Evolutionary conservation across 805 yeast genomes (phyloP), one percentile per base, ranked within the genome.

Genomic region (Yarrowia sp.): DNA sequence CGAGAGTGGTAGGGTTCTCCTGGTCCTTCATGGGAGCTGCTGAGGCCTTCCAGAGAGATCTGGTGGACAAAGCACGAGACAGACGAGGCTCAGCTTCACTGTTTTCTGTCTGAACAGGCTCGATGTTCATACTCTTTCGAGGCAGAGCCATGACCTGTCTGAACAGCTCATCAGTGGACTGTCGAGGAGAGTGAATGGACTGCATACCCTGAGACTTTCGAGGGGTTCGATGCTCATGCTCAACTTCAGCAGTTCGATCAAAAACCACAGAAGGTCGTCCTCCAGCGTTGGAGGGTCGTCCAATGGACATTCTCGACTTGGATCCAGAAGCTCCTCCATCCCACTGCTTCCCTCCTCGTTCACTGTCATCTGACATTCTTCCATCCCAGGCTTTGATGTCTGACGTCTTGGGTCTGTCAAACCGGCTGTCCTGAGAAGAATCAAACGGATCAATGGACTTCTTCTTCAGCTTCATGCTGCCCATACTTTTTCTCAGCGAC

Each of bases 1-100:
- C 88, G 64, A 85, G 74, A 0, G 98, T 84, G 43, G 88, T 82
- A 67, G 80, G 82, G 3, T 82, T 67, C 47, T 67, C 65, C 60
- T 80, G 84, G 0, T 68, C 70, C 67, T 78, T 79, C 4, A 68
- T 64, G 1, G 87, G 85, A 57, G 76, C 78, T 0, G 86, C 84
- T 0, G 83, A 74, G 8, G 85, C 77, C 57, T 75, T 77, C 85
- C 87, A 84, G 7, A 69, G 64, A n/a, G 65, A 61, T 55, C 47
- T 28, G 13, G 33, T 31, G 8, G 67, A 63, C 32, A 50, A 51
- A 17, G 51, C 58, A 11, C 43, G 32, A 10, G 66, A 51, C 14
- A 55, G 47, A 5, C 61, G 22, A 6, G 61, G 61, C 38, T 55
- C 61, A 31, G 61, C 61, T 13, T 55, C 61, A n/a, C 55, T 48